phyloP scores from a whole-genome alignment of 768 basidiomycete genomes.

The Roridomyces roridus region DNA sequence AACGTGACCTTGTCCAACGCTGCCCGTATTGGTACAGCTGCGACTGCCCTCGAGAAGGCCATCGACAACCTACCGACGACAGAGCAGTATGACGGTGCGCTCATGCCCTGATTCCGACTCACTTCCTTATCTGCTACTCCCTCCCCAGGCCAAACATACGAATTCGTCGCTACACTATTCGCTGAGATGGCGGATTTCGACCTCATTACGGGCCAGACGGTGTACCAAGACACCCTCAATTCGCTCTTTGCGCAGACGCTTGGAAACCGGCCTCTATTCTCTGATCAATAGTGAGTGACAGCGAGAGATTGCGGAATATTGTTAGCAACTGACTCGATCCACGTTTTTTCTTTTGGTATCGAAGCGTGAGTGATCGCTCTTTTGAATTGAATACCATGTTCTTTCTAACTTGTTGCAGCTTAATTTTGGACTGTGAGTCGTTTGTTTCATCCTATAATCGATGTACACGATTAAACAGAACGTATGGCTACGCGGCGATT shows the following conservation, averaged over 20 bases:
- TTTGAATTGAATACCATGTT: too few relatives aligned
- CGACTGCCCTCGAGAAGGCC: constrained; percentile 2
- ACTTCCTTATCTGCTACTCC: too few relatives aligned
- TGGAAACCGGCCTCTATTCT: background rate
- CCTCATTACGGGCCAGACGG: background rate
- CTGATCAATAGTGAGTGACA: background rate
- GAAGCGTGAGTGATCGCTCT: too few relatives aligned
- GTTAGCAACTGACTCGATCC: too few relatives aligned
- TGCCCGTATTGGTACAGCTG: background rate
- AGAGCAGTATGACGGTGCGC: background rate
- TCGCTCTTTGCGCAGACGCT: background rate
- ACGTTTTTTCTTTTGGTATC: too few relatives aligned
- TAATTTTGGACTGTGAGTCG: too few relatives aligned
- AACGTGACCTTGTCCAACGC: background rate
- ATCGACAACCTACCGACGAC: background rate
- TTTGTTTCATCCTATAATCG: too few relatives aligned
- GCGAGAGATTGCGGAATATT: too few relatives aligned
- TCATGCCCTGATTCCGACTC: too few relatives aligned
- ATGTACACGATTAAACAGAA: background rate
- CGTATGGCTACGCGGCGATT: background rate
- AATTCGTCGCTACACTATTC: background rate
- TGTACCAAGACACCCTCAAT: background rate
- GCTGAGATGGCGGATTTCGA: constrained; percentile 11
- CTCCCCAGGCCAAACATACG: constrained; percentile 7
- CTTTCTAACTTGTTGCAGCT: too few relatives aligned